A percentile compares a stretch with the other conserved stretches of the same genome.
Evolutionary conservation across 2,329 filamentous ascomycete genomes (phyloP).

Genomic region (Fusarium keratoplasticum): DNA sequence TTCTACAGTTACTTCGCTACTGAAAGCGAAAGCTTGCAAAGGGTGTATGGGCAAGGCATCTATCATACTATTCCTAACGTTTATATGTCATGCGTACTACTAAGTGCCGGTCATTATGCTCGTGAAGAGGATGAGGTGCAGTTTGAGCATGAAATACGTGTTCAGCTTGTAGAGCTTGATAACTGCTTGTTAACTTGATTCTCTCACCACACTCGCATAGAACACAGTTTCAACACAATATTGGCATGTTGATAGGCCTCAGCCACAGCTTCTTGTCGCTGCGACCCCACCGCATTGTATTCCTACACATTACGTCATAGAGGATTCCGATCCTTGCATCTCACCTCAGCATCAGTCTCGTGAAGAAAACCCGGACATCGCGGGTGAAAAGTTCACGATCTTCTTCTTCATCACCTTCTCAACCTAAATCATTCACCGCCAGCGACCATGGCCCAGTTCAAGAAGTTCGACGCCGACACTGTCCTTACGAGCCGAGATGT

Average conservation of each 20-base stretch:
- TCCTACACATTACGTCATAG: background rate
- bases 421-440: background rate
- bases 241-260: background rate
- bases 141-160: background rate
- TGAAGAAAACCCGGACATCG: background rate
- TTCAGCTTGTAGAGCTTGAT: background rate
- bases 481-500: constrained; percentile 18
- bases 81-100: background rate
- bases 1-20: background rate
- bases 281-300: background rate
- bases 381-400: background rate
- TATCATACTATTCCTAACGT: background rate
- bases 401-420: background rate
- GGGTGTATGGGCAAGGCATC: background rate
- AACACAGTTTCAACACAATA: background rate
- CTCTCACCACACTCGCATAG: background rate
- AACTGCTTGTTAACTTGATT: background rate
- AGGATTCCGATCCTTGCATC: background rate
- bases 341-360: background rate
- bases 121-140: background rate
- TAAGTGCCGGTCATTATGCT: background rate
- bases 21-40: background rate
- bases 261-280: background rate
- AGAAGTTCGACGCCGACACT: constrained; percentile 19
- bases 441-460: constrained; percentile 1